phyloP scores from a whole-genome alignment of 2,329 filamentous ascomycete species.

The Beauveria varroae region DNA sequence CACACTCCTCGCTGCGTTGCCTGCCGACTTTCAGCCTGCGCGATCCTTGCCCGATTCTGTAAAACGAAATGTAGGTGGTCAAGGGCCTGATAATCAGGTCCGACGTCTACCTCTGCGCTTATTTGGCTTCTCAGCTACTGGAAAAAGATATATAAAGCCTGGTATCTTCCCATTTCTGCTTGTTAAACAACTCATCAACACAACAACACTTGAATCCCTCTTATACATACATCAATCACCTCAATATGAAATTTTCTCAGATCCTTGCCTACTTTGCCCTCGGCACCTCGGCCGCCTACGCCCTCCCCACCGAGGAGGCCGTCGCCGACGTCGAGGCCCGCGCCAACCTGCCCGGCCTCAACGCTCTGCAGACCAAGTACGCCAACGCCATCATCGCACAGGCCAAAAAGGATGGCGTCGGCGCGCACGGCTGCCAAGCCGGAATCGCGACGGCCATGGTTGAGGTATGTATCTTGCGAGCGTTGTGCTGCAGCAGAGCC shows the following conservation, averaged over 20 bases:
- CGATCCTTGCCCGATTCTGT: neutral
- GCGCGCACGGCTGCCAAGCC: slow-evolving; percentile 16
- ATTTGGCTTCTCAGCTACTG: neutral
- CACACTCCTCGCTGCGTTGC: neutral
- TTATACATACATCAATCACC: neutral
- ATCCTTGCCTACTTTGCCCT: slow-evolving; percentile 4
- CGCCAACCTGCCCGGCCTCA: slow-evolving; percentile 16
- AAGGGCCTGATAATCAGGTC: too few species aligned
- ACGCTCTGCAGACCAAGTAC: slow-evolving; percentile 15
- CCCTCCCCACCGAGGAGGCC: slow-evolving; percentile 7
- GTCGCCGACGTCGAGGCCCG: neutral
- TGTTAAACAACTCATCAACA: neutral
- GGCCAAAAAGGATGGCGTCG: slow-evolving; percentile 14
- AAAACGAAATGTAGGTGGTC: too few species aligned
- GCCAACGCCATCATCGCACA: slow-evolving; percentile 17
- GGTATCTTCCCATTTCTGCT: neutral
- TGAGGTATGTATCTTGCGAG: slow-evolving; percentile 12
- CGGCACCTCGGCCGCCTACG: slow-evolving; percentile 8
- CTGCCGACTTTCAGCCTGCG: neutral
- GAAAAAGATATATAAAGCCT: neutral
- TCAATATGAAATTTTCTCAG: slow-evolving; percentile 8
- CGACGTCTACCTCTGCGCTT: neutral
- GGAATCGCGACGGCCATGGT: slow-evolving; percentile 17
- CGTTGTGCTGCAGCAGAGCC: neutral
- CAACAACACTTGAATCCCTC: neutral